Evolutionary conservation across 208 protist genomes (phyloP).

Genomic region (Trypanosoma caninum): DNA sequence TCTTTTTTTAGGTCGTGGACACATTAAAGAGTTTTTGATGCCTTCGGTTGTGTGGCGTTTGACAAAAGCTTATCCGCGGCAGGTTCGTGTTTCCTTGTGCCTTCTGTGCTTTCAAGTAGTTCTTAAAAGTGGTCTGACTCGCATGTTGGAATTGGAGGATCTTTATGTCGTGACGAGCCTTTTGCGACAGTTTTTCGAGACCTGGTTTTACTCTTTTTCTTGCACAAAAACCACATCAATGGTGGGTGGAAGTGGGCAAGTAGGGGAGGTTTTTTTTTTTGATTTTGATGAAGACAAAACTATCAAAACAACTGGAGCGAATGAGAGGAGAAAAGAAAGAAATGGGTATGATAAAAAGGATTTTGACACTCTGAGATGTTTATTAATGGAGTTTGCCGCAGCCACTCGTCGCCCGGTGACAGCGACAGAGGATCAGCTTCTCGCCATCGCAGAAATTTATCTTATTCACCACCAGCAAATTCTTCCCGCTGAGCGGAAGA

Average conservation of each 20-base stretch:
- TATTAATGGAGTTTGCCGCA: conserved; percentile 5
- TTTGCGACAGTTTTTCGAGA: conserved; percentile 30
- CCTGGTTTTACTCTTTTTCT: too few species aligned
- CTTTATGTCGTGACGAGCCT: conserved; percentile 60
- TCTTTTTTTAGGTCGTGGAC: not conserved
- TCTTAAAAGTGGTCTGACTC: conserved; percentile 26
- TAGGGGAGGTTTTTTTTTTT: not conserved
- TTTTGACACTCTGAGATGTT: not conserved
- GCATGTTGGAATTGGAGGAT: conserved; percentile 53
- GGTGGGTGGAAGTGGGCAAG: not conserved
- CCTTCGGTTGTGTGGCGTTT: conserved; percentile 62
- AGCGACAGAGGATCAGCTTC: conserved; percentile 18
- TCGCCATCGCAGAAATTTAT: conserved; percentile 31
- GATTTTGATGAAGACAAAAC: too few species aligned
- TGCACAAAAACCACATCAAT: not conserved
- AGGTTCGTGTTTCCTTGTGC: conserved; percentile 45
- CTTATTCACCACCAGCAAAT: not conserved
- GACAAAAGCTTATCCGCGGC: conserved; percentile 28
- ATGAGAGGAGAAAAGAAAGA: conserved; percentile 1
- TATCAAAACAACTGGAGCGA: not conserved
- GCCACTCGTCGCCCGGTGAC: conserved; percentile 24
- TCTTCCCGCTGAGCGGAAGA: not conserved
- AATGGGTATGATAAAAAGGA: not conserved
- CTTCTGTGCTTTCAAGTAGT: conserved; percentile 58
- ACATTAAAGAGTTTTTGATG: conserved; percentile 44